Evolutionary conservation across 2,329 filamentous ascomycete species (phyloP).

Genomic region (Pseudogymnoascus sp.): DNA sequence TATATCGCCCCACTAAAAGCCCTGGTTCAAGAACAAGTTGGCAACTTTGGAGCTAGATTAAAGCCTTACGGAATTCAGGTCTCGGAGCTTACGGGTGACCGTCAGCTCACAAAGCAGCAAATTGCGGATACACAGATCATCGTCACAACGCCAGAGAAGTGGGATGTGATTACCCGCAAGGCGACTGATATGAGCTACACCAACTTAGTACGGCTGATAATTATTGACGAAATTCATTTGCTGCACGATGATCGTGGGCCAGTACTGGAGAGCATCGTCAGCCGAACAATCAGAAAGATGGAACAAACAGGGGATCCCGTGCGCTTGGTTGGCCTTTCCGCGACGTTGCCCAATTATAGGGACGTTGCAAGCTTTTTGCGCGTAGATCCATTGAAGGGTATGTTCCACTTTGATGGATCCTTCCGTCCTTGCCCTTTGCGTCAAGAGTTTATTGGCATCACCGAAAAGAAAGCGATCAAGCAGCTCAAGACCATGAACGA

Average conservation of each 20-base stretch:
- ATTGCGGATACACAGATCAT: constrained; percentile 97
- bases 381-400: constrained; percentile 72
- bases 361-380: constrained; percentile 94
- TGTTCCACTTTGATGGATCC: constrained; percentile 94
- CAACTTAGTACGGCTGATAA: constrained; percentile 87
- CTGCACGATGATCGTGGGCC: constrained; percentile 96
- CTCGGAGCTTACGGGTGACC: constrained; percentile 92
- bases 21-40: constrained; percentile 93
- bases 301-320: constrained; percentile 93
- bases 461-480: constrained; percentile 97
- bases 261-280: constrained; percentile 93
- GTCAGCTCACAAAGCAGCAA: constrained; percentile 96
- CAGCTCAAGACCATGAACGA: constrained; percentile 99
- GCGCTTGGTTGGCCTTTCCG: constrained; percentile 83
- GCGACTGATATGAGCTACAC: constrained; percentile 95
- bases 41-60: constrained; percentile 87
- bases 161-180: constrained; percentile 97
- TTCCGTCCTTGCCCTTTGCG: constrained; percentile 89
- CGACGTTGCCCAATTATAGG: constrained; percentile 90
- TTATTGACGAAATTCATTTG: constrained; percentile 97
- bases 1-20: constrained; percentile 96
- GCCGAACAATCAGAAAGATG: constrained; percentile 81
- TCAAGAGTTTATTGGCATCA: constrained; percentile 95
- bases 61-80: constrained; percentile 88
- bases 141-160: constrained; percentile 97